Evolutionary conservation across 371 early-diverging fungal species (phyloP), one percentile per base, ranked within the genome.

Genomic region (Rhizopus stolonifer): DNA sequence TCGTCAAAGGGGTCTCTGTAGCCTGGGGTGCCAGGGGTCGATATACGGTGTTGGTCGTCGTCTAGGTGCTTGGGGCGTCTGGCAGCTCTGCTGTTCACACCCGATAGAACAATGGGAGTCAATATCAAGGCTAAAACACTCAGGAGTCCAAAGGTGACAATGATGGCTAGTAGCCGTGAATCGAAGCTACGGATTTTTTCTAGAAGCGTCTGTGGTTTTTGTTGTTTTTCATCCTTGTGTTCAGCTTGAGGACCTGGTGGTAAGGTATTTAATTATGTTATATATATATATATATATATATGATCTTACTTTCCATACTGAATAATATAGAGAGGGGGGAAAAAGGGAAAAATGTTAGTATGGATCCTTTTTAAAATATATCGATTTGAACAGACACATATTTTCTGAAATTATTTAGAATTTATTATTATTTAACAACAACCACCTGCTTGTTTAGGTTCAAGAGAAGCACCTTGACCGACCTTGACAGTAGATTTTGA

Each of bases 401-500:
- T 42, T 29, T 29, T 10, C 31, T 29, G 4, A 10, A 7, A 29
- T 4, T n/a, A n/a, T n/a, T n/a, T n/a, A n/a, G n/a, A n/a, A n/a
- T 8, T 14, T 5, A 36, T 36, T n/a, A 7, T n/a, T 36, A 5
- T 11, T 60, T 70, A 78, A 54, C 78, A 78, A 52, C 78, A 78
- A 19, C 78, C 74, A 50, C 74, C 65, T 21, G 68, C 42, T 54
- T 71, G 70, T 49, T 71, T 72, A 46, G 72, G 70, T 23, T 70
- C 69, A 42, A 78, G 67, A 36, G 78, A 53, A 31, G 74, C 66
- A 17, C 78, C 78, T 23, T 67, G 69, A 17, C 69, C 67, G 13
- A 77, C 65, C 50, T 72, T 78, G 31, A 78, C 70, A 32, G 70
- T 72, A 21, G 66, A 56, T 49, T 78, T 78, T 15, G 63, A 62